A percentile compares a stretch with the other conserved stretches of the same genome.
These are phyloP conservation scores for Neophaeococcomyces aloes DNA, from an alignment of 2,329 filamentous ascomycete species.

Conservation along the genomic window DNA sequence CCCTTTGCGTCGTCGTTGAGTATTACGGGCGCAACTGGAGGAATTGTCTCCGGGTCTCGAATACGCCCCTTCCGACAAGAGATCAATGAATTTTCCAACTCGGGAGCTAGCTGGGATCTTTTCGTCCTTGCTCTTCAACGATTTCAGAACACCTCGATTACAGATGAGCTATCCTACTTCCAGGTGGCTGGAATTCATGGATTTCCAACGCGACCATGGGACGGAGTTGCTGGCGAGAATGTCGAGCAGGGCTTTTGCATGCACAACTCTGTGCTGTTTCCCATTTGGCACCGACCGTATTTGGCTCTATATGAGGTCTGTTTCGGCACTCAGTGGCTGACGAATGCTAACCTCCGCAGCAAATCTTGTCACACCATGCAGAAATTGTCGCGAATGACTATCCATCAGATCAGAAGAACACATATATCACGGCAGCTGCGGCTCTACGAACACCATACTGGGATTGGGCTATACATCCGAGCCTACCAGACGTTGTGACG, in stretches of 20 bases:
- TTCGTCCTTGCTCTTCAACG: conserved; percentile 65
- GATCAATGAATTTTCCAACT: conserved; percentile 54
- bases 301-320: conserved; percentile 50
- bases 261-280: conserved; percentile 65
- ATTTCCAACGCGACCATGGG: conserved; percentile 53
- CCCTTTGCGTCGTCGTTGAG: conserved; percentile 11
- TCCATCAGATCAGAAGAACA: conserved; percentile 36
- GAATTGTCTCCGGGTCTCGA: conserved; percentile 24
- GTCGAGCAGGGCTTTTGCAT: conserved; percentile 59
- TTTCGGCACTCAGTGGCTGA: neutral
- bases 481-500: conserved; percentile 29
- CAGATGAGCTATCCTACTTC: conserved; percentile 61
- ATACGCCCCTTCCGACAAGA: conserved; percentile 46
- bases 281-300: conserved; percentile 76
- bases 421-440: conserved; percentile 37
- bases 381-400: conserved; percentile 31
- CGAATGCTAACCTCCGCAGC: conserved; percentile 19
- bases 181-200: conserved; percentile 74
- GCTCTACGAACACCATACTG: conserved; percentile 40
- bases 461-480: conserved; percentile 37
- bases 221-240: conserved; percentile 36
- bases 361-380: conserved; percentile 31
- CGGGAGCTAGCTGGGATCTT: conserved; percentile 57
- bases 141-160: conserved; percentile 58
- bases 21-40: conserved; percentile 23